phyloP scores from a whole-genome alignment of 2,329 filamentous ascomycete genomes.

The Cercospora berteroae region DNA sequence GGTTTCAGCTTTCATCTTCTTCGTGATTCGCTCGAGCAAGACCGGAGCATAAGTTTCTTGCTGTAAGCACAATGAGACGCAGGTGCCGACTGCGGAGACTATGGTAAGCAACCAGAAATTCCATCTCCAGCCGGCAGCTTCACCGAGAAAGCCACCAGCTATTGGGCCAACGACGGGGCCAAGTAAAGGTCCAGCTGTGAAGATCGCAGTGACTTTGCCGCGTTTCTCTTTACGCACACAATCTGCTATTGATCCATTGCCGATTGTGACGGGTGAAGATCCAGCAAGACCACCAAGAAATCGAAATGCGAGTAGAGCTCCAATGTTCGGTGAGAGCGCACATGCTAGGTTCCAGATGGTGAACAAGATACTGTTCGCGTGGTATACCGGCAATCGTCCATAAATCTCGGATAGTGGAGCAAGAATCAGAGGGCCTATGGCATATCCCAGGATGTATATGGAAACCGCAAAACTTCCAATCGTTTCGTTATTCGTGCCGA shows the following conservation, averaged over 20 bases:
- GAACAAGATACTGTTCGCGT: constrained; percentile 33
- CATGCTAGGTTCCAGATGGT: constrained; percentile 35
- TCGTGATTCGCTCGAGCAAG: constrained; percentile 47
- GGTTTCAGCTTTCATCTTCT: constrained; percentile 48
- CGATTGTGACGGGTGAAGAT: constrained; percentile 10
- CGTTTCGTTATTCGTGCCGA: constrained; percentile 51
- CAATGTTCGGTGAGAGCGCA: constrained; percentile 30
- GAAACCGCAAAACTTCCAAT: constrained; percentile 63
- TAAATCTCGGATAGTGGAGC: constrained; percentile 41
- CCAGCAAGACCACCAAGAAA: not conserved
- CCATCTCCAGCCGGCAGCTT: constrained; percentile 59
- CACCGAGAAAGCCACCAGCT: constrained; percentile 51
- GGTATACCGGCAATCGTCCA: constrained; percentile 32
- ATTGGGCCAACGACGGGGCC: constrained; percentile 46
- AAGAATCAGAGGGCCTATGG: constrained; percentile 44
- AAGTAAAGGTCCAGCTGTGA: constrained; percentile 25
- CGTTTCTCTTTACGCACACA: constrained; percentile 13
- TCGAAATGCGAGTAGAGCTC: constrained; percentile 30
- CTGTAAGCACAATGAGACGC: constrained; percentile 41
- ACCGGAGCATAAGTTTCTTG: constrained; percentile 49
- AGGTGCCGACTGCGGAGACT: constrained; percentile 43
- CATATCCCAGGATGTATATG: constrained; percentile 57
- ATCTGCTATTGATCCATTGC: constrained; percentile 16
- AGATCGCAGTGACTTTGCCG: constrained; percentile 20
- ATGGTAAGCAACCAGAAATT: constrained; percentile 63